Percentiles rank a stretch among this genome's conserved stretches.
Conservation (phyloP, 75 land plant species). For the Picea glauca region DNA sequence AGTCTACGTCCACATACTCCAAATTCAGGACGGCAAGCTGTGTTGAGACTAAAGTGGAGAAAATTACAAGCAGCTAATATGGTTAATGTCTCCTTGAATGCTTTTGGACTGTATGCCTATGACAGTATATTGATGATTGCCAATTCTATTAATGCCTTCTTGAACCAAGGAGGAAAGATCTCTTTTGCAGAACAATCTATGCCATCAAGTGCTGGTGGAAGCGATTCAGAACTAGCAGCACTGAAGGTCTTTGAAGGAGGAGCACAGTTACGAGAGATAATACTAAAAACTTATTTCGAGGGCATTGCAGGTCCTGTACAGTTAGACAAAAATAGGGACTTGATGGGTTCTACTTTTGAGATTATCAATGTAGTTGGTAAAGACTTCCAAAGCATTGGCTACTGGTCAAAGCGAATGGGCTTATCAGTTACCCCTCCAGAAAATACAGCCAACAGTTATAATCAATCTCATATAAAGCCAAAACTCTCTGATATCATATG, state of each 20-base stretch:
- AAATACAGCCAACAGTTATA: constrained; percentile 22
- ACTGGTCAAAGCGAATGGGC: constrained; percentile 30
- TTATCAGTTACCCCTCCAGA: constrained; percentile 14
- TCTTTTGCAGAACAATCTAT: not conserved
- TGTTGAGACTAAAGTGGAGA: constrained; percentile 47
- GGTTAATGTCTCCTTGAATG: constrained; percentile 27
- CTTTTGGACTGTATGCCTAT: constrained; percentile 77
- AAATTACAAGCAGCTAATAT: constrained; percentile 8
- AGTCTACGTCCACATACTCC: constrained; percentile 46
- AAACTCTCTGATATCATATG: constrained; percentile 26
- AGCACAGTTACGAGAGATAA: not conserved
- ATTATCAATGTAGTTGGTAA: constrained; percentile 19
- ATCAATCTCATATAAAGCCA: constrained; percentile 18
- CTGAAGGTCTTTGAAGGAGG: constrained; percentile 17
- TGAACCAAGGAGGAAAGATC: not conserved
- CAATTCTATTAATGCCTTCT: constrained; percentile 9
- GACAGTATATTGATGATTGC: constrained; percentile 72
- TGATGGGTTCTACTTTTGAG: constrained; percentile 12
- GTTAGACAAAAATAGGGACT: constrained; percentile 9
- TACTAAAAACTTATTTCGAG: constrained; percentile 11
- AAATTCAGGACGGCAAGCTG: no score
- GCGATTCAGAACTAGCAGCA: constrained; percentile 14
- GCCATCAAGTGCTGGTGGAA: not conserved
- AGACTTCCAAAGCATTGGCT: constrained; percentile 17
- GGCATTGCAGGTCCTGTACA: constrained; percentile 12